Evolutionary conservation across 805 yeast genomes (phyloP).

Genomic region (Kodamaea nitidulidarum): DNA sequence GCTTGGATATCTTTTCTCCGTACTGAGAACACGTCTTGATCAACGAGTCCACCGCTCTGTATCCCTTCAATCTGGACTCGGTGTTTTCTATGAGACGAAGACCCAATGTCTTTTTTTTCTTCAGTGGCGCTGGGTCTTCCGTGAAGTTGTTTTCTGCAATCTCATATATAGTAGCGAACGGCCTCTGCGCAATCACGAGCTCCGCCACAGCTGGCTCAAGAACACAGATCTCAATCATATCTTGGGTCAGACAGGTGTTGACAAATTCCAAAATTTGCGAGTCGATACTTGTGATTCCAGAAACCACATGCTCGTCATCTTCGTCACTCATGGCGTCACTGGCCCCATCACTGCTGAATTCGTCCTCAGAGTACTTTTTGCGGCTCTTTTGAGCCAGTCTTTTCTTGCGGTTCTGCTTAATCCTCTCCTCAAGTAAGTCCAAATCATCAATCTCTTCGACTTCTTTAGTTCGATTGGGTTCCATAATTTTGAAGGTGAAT

Average conservation of each 20-base stretch:
- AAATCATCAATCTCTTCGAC: conserved; percentile 27
- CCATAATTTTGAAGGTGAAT: conserved; percentile 4
- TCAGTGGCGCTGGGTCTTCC: conserved; percentile 12
- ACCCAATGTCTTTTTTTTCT: conserved; percentile 54
- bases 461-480: conserved; percentile 11
- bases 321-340: conserved; percentile 51
- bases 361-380: conserved; percentile 32
- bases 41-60: conserved; percentile 91
- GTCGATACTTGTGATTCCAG: conserved; percentile 49
- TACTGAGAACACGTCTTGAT: conserved; percentile 77
- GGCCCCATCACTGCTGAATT: conserved; percentile 39
- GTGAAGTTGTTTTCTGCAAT: conserved; percentile 57
- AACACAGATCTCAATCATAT: conserved; percentile 75
- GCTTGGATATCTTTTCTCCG: conserved; percentile 65
- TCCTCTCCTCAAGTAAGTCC: conserved; percentile 37
- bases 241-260: conserved; percentile 71
- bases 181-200: conserved; percentile 61
- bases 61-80: conserved; percentile 71
- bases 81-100: conserved; percentile 70
- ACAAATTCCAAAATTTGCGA: conserved; percentile 68
- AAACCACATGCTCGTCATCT: conserved; percentile 31
- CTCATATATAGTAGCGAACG: conserved; percentile 56
- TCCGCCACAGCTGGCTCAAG: conserved; percentile 66
- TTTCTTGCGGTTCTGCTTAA: conserved; percentile 27
- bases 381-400: conserved; percentile 4